Evolutionary conservation across 2,329 filamentous ascomycete genomes (phyloP).

Genomic region (Hirsutella minnesotensis): DNA sequence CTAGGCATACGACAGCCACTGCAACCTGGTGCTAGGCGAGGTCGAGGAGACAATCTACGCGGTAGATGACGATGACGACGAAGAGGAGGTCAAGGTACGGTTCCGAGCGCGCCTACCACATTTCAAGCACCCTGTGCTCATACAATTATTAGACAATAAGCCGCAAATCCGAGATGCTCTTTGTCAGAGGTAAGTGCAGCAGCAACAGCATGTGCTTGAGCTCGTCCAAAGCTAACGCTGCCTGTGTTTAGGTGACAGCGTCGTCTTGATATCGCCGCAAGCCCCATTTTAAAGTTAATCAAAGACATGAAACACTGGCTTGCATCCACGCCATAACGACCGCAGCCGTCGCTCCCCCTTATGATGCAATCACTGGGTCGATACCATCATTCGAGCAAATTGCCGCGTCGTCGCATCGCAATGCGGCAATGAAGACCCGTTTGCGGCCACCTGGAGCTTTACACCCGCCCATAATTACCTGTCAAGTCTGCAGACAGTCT

Average conservation of each 20-base stretch:
- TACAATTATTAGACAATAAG: conserved; percentile 60
- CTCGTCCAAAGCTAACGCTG: conserved; percentile 12
- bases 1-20: conserved; percentile 96
- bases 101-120: too few species aligned
- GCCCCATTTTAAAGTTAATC: conserved; percentile 25
- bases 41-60: conserved; percentile 96
- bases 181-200: conserved; percentile 70
- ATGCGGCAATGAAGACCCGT: too few species aligned
- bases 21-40: conserved; percentile 90
- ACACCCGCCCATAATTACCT: too few species aligned
- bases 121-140: conserved; percentile 4
- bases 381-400: too few species aligned
- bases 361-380: too few species aligned
- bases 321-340: too few species aligned
- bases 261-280: conserved; percentile 59
- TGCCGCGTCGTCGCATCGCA: too few species aligned
- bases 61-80: conserved; percentile 79
- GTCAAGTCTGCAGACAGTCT: too few species aligned
- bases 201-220: not conserved
- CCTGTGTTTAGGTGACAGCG: conserved; percentile 49
- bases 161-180: conserved; percentile 97
- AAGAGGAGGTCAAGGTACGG: conserved; percentile 61
- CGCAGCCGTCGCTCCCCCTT: too few species aligned
- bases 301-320: not conserved
- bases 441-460: too few species aligned